phyloP scores from a whole-genome alignment of 2,329 filamentous ascomycete genomes.

The Metarhizium robertsii region DNA sequence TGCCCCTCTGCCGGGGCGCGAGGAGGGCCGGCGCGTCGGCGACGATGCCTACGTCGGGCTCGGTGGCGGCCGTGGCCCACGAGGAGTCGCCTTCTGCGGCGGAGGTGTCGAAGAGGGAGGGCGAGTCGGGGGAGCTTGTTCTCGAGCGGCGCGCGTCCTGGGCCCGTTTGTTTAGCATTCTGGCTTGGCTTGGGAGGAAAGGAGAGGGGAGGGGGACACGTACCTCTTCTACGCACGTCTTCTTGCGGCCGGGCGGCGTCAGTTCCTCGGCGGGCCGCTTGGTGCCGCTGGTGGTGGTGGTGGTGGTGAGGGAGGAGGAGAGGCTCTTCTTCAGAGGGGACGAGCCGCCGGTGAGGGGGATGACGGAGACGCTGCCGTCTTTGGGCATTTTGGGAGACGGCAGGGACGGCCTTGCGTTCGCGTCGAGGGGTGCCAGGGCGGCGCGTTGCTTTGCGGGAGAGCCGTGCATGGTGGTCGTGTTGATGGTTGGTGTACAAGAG shows the following conservation, averaged over 20 bases:
- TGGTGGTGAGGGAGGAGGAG: slow-evolving; percentile 10
- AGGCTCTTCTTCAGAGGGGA: slow-evolving; percentile 8
- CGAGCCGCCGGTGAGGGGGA: slow-evolving; percentile 2
- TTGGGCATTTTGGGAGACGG: slow-evolving; percentile 11
- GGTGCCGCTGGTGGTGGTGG: too few relatives aligned
- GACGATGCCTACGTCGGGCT: slow-evolving; percentile 27
- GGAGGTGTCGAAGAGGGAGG: slow-evolving; percentile 42
- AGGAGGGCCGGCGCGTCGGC: slow-evolving; percentile 2
- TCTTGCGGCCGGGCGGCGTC: slow-evolving; percentile 19
- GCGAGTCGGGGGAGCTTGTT: slow-evolving; percentile 30
- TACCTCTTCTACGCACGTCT: slow-evolving; percentile 25
- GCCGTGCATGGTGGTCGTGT: slow-evolving; percentile 6
- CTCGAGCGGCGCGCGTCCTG: slow-evolving; percentile 13
- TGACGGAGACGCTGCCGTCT: not conserved
- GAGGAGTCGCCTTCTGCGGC: slow-evolving; percentile 37
- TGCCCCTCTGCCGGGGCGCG: slow-evolving; percentile 3
- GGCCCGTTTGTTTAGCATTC: not conserved
- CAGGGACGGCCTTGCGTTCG: slow-evolving; percentile 29
- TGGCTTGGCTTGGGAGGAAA: too few relatives aligned
- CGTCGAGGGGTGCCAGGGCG: slow-evolving; percentile 36
- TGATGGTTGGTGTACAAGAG: too few relatives aligned
- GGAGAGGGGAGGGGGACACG: slow-evolving; percentile 2
- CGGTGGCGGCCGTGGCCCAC: slow-evolving; percentile 39
- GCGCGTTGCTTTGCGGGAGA: slow-evolving; percentile 39
- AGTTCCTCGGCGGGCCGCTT: slow-evolving; percentile 15